Percentiles rank a stretch among this genome's conserved stretches.
Conservation (phyloP, 164 flowering plant genomes). For the Dillenia turbinata region DNA sequence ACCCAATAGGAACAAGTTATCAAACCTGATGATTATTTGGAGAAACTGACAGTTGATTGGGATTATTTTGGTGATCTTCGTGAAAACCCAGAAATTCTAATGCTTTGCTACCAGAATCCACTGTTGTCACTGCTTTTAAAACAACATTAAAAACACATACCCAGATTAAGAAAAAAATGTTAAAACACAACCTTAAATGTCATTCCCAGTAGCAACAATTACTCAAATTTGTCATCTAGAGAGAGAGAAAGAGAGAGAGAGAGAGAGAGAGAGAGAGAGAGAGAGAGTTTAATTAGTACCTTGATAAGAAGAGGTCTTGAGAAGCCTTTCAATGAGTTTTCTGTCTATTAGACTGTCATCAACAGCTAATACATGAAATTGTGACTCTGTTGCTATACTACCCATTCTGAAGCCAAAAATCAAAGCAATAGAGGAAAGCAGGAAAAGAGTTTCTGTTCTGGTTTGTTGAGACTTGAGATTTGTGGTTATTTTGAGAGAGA, state of each 20-base stretch:
- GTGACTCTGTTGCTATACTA: constrained; percentile 12
- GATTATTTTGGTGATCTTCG: constrained; percentile 17
- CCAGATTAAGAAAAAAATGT: not conserved
- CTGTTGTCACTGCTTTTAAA: constrained; percentile 30
- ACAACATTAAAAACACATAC: constrained; percentile 3
- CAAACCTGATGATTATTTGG: constrained; percentile 20
- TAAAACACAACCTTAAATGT: too few species aligned
- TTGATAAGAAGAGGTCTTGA: constrained; percentile 39
- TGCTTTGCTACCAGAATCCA: constrained; percentile 45
- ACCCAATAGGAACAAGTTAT: not conserved
- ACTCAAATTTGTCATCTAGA: not conserved
- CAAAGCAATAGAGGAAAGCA: not conserved
- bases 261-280: too few species aligned
- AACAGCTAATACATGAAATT: constrained; percentile 38
- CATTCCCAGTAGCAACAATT: too few species aligned
- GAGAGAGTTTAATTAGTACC: constrained; percentile 11
- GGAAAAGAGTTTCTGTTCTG: not conserved
- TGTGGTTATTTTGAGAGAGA: not conserved
- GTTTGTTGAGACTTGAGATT: too few species aligned
- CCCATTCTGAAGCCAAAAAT: constrained; percentile 8
- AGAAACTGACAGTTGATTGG: constrained; percentile 13
- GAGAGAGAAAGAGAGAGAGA: too few species aligned
- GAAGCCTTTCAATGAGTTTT: constrained; percentile 40
- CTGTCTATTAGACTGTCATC: constrained; percentile 40
- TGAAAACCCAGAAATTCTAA: constrained; percentile 34